Percentiles rank a stretch among this genome's conserved stretches.
These are phyloP conservation scores for Penicillium pancosmium DNA, from an alignment of 495 filamentous ascomycete species.

Conservation along the genomic window DNA sequence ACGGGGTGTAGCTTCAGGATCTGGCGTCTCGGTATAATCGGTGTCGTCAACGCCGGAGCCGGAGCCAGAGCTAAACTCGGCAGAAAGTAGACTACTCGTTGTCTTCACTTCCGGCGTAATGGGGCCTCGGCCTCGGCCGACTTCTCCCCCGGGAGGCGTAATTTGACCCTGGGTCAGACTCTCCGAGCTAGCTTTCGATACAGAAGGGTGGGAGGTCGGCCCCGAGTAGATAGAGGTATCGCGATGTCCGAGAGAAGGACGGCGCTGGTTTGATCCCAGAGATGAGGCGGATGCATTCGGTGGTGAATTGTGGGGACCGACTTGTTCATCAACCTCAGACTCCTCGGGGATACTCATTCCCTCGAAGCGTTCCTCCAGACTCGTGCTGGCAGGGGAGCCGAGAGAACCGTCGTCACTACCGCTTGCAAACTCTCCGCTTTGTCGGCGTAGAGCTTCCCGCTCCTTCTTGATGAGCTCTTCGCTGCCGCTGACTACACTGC, in stretches of 20 bases:
- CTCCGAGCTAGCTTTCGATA: conserved; percentile 6
- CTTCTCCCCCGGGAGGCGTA: conserved; percentile 38
- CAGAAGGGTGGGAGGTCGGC: conserved; percentile 12
- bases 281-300: conserved; percentile 11
- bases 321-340: conserved; percentile 32
- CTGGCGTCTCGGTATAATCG: conserved; percentile 30
- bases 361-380: conserved; percentile 39
- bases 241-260: conserved; percentile 27
- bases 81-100: conserved; percentile 1
- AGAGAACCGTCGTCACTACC: conserved; percentile 29
- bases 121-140: conserved; percentile 17
- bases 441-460: conserved; percentile 35
- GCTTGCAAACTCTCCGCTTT: conserved; percentile 25
- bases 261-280: conserved; percentile 17
- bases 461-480: conserved; percentile 48
- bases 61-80: conserved; percentile 7
- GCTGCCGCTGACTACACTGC: conserved; percentile 68
- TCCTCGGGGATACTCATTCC: conserved; percentile 47
- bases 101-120: conserved; percentile 37
- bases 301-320: conserved; percentile 31
- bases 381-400: conserved; percentile 30
- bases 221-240: conserved; percentile 31
- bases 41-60: conserved; percentile 28
- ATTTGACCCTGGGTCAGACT: conserved; percentile 31
- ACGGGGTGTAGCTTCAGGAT: conserved; percentile 45